phyloP scores from a whole-genome alignment of 371 early-diverging fungal species.

The Rhizopus arrhizus region DNA sequence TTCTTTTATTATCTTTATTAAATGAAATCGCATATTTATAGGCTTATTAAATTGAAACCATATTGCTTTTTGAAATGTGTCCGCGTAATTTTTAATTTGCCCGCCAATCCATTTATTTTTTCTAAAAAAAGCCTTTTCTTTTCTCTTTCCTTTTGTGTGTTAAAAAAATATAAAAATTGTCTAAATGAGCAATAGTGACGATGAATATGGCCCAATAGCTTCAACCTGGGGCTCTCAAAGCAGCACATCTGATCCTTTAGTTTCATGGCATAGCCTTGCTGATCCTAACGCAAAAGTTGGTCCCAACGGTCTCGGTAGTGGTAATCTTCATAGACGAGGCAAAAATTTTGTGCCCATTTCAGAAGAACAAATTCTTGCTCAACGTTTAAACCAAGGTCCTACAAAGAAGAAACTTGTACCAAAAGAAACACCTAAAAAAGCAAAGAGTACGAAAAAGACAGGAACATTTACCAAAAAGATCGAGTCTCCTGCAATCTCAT shows the following conservation, averaged over 20 bases:
- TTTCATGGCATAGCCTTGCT: constrained; percentile 35
- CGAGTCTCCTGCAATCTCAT: background rate
- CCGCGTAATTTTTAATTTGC: background rate
- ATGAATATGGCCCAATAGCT: constrained; percentile 15
- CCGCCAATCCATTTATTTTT: background rate
- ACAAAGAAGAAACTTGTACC: constrained; percentile 25
- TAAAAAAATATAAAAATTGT: background rate
- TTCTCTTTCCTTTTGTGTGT: background rate
- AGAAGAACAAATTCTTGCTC: constrained; percentile 42
- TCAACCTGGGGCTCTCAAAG: constrained; percentile 12
- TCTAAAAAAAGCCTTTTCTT: too few species aligned
- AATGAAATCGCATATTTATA: too few species aligned
- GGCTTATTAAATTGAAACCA: too few species aligned
- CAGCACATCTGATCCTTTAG: background rate
- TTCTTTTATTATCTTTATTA: too few species aligned
- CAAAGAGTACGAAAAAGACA: background rate
- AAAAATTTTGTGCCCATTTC: constrained; percentile 46
- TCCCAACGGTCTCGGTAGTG: constrained; percentile 47
- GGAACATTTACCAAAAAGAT: background rate
- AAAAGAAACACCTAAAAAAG: background rate
- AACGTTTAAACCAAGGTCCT: constrained; percentile 35
- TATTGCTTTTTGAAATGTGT: too few species aligned
- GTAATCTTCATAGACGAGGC: constrained; percentile 45
- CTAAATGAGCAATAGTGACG: constrained; percentile 2
- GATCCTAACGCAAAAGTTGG: constrained; percentile 39